phyloP scores from a whole-genome alignment of 1,284 basidiomycete species.

The Earliella scabrosa region DNA sequence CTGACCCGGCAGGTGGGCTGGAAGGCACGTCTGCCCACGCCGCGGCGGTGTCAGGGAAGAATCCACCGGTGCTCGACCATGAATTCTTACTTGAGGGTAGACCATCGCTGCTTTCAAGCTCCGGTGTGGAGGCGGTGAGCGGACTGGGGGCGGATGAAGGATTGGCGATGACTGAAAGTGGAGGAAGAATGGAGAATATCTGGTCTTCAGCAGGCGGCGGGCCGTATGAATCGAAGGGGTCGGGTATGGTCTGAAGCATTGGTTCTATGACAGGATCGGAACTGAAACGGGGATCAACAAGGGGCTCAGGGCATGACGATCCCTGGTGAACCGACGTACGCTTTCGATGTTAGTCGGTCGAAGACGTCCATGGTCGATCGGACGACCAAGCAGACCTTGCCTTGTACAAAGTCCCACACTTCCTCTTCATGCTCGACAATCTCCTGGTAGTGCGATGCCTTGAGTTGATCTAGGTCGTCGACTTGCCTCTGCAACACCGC shows the following conservation, averaged over 20 bases:
- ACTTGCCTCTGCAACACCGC: constrained; percentile 87
- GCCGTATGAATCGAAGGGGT: constrained; percentile 93
- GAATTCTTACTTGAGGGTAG: constrained; percentile 32
- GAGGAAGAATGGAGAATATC: constrained; percentile 91
- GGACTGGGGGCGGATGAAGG: constrained; percentile 43
- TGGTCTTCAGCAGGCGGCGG: constrained; percentile 87
- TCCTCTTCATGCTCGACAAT: constrained; percentile 93
- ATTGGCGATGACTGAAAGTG: constrained; percentile 74
- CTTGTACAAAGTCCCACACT: constrained; percentile 89
- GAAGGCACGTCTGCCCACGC: constrained; percentile 40
- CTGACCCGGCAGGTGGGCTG: constrained; percentile 23
- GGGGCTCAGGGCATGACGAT: background rate
- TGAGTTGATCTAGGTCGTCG: constrained; percentile 84
- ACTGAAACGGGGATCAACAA: constrained; percentile 41
- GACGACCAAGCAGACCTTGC: constrained; percentile 79
- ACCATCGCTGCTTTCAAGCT: constrained; percentile 39
- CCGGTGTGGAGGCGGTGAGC: constrained; percentile 44
- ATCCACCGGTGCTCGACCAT: constrained; percentile 34
- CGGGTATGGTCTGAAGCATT: constrained; percentile 87
- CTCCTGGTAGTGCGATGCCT: constrained; percentile 82
- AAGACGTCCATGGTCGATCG: constrained; percentile 83
- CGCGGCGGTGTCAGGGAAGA: constrained; percentile 37
- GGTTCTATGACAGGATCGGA: constrained; percentile 91
- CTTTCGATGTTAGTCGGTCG: constrained; percentile 87
- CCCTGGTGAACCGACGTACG: constrained; percentile 51